Percentiles rank a stretch among this genome's conserved stretches.
These are phyloP conservation scores for Alternaria burnsii DNA, from an alignment of 2,329 filamentous ascomycete genomes.

Conservation along the genomic window DNA sequence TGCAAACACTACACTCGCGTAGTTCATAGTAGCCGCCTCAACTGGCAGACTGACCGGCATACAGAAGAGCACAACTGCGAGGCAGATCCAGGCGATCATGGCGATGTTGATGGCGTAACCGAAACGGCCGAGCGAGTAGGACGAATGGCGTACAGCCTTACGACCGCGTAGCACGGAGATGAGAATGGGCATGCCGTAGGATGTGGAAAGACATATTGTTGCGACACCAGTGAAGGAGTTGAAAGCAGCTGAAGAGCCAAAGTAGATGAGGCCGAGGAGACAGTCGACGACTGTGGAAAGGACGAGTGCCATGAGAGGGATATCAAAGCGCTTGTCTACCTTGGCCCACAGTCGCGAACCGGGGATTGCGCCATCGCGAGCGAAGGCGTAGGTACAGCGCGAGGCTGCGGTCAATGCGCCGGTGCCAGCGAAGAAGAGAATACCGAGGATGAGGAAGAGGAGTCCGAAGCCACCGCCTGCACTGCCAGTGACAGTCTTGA, in stretches of 20 bases:
- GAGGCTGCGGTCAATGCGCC: slow-evolving; percentile 78
- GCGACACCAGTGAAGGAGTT: slow-evolving; percentile 82
- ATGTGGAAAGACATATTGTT: slow-evolving; percentile 78
- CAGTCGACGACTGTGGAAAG: slow-evolving; percentile 75
- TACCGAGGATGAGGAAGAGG: slow-evolving; percentile 78
- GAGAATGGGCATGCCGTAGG: slow-evolving; percentile 78
- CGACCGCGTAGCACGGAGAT: slow-evolving; percentile 73
- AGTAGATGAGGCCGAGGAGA: slow-evolving; percentile 79
- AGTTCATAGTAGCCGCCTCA: slow-evolving; percentile 55
- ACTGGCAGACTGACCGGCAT: slow-evolving; percentile 66
- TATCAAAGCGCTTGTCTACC: slow-evolving; percentile 71
- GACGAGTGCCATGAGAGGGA: slow-evolving; percentile 74
- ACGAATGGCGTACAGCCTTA: slow-evolving; percentile 70
- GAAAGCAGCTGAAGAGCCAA: slow-evolving; percentile 79
- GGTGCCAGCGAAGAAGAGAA: slow-evolving; percentile 78
- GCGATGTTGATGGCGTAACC: slow-evolving; percentile 73
- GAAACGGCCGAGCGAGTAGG: slow-evolving; percentile 73
- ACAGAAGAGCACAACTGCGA: slow-evolving; percentile 77
- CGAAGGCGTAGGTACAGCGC: slow-evolving; percentile 79
- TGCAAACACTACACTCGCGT: slow-evolving; percentile 53
- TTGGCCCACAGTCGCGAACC: slow-evolving; percentile 71
- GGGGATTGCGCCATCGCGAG: slow-evolving; percentile 77
- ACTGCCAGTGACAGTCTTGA: slow-evolving; percentile 78
- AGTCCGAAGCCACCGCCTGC: slow-evolving; percentile 77
- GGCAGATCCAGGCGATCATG: slow-evolving; percentile 74